These are phyloP conservation scores for Thelephora terrestris DNA, from an alignment of 1,284 basidiomycete species.

Conservation along the genomic window DNA sequence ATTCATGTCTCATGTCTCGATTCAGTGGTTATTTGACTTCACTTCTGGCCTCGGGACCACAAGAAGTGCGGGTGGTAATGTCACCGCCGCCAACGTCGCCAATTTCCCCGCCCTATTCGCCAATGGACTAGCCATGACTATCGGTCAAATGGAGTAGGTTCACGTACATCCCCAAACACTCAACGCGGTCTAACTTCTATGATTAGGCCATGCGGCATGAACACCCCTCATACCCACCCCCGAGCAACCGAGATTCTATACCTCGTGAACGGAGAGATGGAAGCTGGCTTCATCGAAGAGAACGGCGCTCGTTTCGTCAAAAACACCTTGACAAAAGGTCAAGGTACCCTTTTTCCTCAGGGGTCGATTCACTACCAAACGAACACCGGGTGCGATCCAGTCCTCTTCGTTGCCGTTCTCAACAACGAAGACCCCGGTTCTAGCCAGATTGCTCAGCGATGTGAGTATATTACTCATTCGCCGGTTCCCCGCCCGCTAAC, in stretches of 20 bases:
- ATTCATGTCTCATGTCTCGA: not conserved
- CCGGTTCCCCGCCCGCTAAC: not conserved
- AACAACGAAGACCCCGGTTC: conserved; percentile 22
- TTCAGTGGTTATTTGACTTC: conserved; percentile 11
- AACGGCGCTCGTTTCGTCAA: conserved; percentile 21
- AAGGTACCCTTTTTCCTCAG: conserved; percentile 19
- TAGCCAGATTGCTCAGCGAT: conserved; percentile 21
- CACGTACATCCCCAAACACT: not conserved
- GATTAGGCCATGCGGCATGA: conserved; percentile 19
- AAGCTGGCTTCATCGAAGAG: conserved; percentile 19
- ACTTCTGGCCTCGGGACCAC: conserved; percentile 14
- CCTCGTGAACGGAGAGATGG: conserved; percentile 18
- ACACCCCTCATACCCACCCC: conserved; percentile 24
- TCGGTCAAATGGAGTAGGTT: conserved; percentile 15
- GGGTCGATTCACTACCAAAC: conserved; percentile 21
- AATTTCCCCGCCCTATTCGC: conserved; percentile 14
- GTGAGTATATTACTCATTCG: conserved; percentile 12
- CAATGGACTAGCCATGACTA: conserved; percentile 13
- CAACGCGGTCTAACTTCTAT: conserved; percentile 3
- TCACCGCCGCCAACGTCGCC: conserved; percentile 9
- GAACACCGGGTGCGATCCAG: conserved; percentile 17
- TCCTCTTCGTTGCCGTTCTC: conserved; percentile 18
- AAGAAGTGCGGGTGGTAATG: conserved; percentile 11
- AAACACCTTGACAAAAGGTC: conserved; percentile 16
- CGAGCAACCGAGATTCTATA: conserved; percentile 23